Base-by-base conservation (phyloP, 352 stramenopile genomes). In the Phytopythium chamaehyphon region DNA sequence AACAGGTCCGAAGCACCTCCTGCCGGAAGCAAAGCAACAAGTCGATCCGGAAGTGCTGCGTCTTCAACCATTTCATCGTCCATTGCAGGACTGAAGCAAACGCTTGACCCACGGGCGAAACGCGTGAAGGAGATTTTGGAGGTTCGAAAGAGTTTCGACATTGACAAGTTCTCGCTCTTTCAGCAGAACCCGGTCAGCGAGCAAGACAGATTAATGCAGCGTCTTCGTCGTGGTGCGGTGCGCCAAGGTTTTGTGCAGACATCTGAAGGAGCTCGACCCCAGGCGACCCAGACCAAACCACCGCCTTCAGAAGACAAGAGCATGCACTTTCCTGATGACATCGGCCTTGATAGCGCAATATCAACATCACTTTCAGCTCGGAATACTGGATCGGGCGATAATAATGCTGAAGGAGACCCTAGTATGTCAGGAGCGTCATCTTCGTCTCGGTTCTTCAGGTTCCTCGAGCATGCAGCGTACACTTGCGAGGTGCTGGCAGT, bases 281-380 rank as follows among this genome's bases (percentile, higher is more conserved):
- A 73, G 3, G 52, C 35, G 14, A 85, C 70, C 14, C 76, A 88
- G 57, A 88, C 76, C 10, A 83, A 87, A 39, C 43, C 59, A 6
- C 57, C 67, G 1, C 48, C 67, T n/a, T 50, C 55, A 0, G 47
- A 66, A 8, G 66, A 86, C 40, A 73, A 81, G 33, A 66, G 61
- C 28, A 90, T 87, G 76, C 73, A 86, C 33, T 90, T 88, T 21
- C 80, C 80, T 0, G 80, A 90, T 33, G 76, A 90, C n/a, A 75
- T 88, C 5, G 80, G 80, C 9, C 53, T 85, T n/a, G 79, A 86
- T 33, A 68, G 57, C 11, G 36, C 64, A 9, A 62, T 57, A 11
- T 9, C 26, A 2, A 47, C 47, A 12, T 46, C 55, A 43, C 46
- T 48, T 44, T 44, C 33, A 2, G 40, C 28, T 21, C 38, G 23